phyloP scores from a whole-genome alignment of 352 stramenopile species.

The Pythium monospermum region DNA sequence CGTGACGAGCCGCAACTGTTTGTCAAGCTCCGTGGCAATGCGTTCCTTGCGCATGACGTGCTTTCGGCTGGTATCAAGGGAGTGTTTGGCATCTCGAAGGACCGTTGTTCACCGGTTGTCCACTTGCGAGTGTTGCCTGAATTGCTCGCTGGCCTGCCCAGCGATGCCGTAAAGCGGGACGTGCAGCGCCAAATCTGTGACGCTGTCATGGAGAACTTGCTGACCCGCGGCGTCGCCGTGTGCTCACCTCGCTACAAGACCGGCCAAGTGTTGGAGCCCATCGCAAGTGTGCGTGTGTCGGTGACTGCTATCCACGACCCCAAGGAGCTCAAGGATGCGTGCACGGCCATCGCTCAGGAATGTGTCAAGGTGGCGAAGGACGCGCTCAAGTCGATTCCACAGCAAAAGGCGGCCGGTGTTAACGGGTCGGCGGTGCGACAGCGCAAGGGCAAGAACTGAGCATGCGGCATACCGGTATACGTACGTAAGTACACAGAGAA shows the following conservation, averaged over 20 bases:
- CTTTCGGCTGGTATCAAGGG: conserved; percentile 34
- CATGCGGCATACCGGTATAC: not conserved
- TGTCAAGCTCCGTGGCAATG: conserved; percentile 55
- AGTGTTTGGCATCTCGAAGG: conserved; percentile 51
- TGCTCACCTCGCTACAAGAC: conserved; percentile 75
- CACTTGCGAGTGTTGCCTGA: conserved; percentile 56
- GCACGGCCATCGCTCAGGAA: conserved; percentile 49
- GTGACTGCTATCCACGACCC: conserved; percentile 64
- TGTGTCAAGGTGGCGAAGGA: conserved; percentile 50
- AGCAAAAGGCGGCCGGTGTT: conserved; percentile 7
- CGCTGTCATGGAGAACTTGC: conserved; percentile 51
- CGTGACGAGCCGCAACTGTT: conserved; percentile 74
- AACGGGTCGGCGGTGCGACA: conserved; percentile 31
- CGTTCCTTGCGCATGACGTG: conserved; percentile 49
- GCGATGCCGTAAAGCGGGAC: conserved; percentile 41
- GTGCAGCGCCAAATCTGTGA: conserved; percentile 61
- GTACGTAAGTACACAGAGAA: too few relatives aligned
- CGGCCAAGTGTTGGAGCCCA: conserved; percentile 45
- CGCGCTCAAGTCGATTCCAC: conserved; percentile 28
- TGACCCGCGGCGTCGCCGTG: conserved; percentile 60
- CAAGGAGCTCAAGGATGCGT: conserved; percentile 51
- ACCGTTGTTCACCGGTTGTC: conserved; percentile 60
- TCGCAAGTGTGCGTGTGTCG: conserved; percentile 71
- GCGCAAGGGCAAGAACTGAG: conserved; percentile 32
- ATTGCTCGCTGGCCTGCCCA: conserved; percentile 30